These are phyloP conservation scores for Stellera chamaejasme DNA, from an alignment of 345 rosid species.

Conservation along the genomic window DNA sequence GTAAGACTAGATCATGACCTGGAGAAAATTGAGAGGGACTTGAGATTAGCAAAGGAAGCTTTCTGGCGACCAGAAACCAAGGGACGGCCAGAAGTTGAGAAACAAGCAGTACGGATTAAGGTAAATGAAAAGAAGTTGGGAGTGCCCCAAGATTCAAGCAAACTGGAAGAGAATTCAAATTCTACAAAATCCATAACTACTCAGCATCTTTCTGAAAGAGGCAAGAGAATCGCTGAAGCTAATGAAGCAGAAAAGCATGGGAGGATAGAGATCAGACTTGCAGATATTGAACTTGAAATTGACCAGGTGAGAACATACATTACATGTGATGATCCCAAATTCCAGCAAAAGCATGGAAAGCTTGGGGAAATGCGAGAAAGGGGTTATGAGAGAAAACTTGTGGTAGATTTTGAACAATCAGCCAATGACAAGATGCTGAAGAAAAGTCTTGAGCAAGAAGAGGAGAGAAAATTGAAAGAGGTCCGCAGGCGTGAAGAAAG, in stretches of 20 bases:
- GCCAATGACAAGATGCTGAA: conserved; percentile 35
- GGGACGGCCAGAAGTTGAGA: conserved; percentile 25
- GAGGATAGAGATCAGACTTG: conserved; percentile 23
- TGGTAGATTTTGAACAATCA: conserved; percentile 20
- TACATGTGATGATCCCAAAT: too few species aligned
- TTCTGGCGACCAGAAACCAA: conserved; percentile 12
- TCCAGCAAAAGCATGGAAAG: too few species aligned
- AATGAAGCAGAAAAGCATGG: conserved; percentile 26
- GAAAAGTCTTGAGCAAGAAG: conserved; percentile 34
- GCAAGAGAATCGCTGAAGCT: conserved; percentile 23
- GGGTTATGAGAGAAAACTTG: too few species aligned
- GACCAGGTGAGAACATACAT: conserved; percentile 18
- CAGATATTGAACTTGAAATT: conserved; percentile 20
- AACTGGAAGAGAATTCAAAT: conserved; percentile 26
- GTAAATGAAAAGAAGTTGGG: conserved; percentile 17
- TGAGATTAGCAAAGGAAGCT: conserved; percentile 20
- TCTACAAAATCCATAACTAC: conserved; percentile 27
- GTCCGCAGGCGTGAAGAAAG: conserved; percentile 28
- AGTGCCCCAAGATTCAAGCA: conserved; percentile 25
- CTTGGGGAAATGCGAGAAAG: too few species aligned
- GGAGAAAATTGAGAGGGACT: conserved; percentile 22
- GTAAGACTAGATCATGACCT: conserved; percentile 26
- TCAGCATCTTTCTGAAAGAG: conserved; percentile 23
- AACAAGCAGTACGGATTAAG: conserved; percentile 25
- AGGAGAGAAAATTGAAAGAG: conserved; percentile 34